Conservation (phyloP, 148 eudicot genomes). For the Rhododendron vialii region DNA sequence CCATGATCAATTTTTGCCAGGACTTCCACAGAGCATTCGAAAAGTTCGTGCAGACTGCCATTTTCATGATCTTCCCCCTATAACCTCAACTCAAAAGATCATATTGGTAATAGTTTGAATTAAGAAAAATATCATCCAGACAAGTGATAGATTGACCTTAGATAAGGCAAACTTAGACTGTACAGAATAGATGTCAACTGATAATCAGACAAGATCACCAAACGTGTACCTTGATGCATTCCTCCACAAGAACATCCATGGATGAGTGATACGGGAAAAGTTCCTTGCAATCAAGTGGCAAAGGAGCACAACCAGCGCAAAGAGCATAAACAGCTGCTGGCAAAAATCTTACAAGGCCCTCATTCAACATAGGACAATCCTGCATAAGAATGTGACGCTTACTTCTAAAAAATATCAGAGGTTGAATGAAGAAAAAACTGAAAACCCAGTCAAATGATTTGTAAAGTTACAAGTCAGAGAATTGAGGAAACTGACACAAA, state of each 20-base stretch:
- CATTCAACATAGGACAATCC: conserved; percentile 55
- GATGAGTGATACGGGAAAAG: conserved; percentile 22
- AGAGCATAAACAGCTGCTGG: conserved; percentile 82
- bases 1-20: conserved; percentile 53
- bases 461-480: background rate
- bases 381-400: conserved; percentile 23
- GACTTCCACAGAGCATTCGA: conserved; percentile 70
- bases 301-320: conserved; percentile 58
- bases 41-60: conserved; percentile 34
- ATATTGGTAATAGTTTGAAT: background rate
- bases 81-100: conserved; percentile 5
- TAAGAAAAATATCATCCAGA: background rate
- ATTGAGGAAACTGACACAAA: background rate
- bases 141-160: background rate
- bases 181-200: background rate
- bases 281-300: conserved; percentile 27
- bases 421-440: background rate
- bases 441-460: background rate
- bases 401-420: background rate
- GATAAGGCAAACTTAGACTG: conserved; percentile 10
- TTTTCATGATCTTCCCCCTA: conserved; percentile 51
- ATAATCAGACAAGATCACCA: background rate
- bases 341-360: conserved; percentile 45
- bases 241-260: conserved; percentile 32
- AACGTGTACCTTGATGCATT: conserved; percentile 33